phyloP scores from a whole-genome alignment of 805 yeast species.

The Wickerhamiella vanderwaltii region DNA sequence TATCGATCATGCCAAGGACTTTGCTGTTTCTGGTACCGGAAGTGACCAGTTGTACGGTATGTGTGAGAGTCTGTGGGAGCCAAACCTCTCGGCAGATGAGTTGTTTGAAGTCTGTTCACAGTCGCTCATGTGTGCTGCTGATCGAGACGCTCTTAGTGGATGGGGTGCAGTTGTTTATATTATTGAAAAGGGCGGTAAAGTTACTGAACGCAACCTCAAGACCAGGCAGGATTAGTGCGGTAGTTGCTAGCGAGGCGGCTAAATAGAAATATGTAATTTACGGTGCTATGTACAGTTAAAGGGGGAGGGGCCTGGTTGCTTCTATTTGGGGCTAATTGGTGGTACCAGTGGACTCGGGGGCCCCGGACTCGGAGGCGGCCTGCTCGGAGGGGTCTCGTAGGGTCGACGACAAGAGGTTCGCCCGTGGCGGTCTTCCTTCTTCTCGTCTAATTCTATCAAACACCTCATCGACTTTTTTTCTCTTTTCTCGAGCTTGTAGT shows the following conservation, averaged over 20 bases:
- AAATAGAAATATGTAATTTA: too few species aligned
- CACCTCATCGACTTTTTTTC: constrained; percentile 41
- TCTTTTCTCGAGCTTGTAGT: constrained; percentile 42
- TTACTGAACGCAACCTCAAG: constrained; percentile 72
- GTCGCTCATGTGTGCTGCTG: constrained; percentile 85
- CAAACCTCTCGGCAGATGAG: constrained; percentile 86
- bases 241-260: too few species aligned
- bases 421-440: constrained; percentile 49
- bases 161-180: constrained; percentile 97
- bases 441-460: constrained; percentile 62
- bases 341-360: too few species aligned
- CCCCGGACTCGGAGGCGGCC: too few species aligned
- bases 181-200: constrained; percentile 52
- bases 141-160: constrained; percentile 94
- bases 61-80: constrained; percentile 96
- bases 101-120: constrained; percentile 91
- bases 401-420: too few species aligned
- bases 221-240: constrained; percentile 88
- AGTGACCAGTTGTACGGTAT: constrained; percentile 94
- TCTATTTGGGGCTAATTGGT: too few species aligned
- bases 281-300: too few species aligned
- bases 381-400: too few species aligned
- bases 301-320: too few species aligned
- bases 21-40: constrained; percentile 92
- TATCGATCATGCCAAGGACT: constrained; percentile 88